Percentiles rank a stretch among this genome's conserved stretches.
Conservation (phyloP, 176 grass and related monocot genomes). For the Oryza longistaminata region DNA sequence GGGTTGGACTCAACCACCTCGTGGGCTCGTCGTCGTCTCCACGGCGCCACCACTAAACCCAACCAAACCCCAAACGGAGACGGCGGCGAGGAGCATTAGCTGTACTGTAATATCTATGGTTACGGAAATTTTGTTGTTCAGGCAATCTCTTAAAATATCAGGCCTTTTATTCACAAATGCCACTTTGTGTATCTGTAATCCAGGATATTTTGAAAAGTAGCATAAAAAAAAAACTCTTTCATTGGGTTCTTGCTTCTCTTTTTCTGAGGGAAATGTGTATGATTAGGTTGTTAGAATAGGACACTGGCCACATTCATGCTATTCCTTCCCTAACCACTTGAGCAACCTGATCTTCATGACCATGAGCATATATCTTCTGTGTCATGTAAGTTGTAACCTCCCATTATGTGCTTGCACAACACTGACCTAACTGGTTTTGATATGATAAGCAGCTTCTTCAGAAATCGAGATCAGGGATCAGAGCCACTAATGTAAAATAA, state of each 20-base stretch:
- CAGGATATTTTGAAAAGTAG: constrained; percentile 27
- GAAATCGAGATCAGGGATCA: not conserved
- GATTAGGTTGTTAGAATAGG: constrained; percentile 45
- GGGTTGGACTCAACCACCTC: not conserved
- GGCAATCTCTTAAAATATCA: not conserved
- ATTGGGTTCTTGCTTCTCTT: not conserved
- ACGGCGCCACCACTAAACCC: constrained; percentile 10
- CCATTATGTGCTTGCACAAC: not conserved
- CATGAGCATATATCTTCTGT: constrained; percentile 10
- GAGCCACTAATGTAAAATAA: not conserved
- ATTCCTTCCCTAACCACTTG: constrained; percentile 34
- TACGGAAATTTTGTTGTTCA: constrained; percentile 6
- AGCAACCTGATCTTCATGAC: constrained; percentile 25
- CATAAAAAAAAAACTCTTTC: constrained; percentile 2
- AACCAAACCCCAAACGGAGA: not conserved
- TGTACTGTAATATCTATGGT: not conserved
- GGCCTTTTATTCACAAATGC: constrained; percentile 15
- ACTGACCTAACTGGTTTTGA: not conserved
- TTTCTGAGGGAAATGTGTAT: constrained; percentile 8
- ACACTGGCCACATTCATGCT: constrained; percentile 29
- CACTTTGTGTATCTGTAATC: constrained; percentile 7
- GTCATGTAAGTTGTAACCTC: constrained; percentile 15
- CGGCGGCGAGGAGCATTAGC: not conserved
- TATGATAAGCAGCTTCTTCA: not conserved
- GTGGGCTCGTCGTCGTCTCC: not conserved